A percentile compares a stretch with the other conserved stretches of the same genome.
Evolutionary conservation across 768 basidiomycete genomes (phyloP).

Genomic region (Xerocomus spinulosus): DNA sequence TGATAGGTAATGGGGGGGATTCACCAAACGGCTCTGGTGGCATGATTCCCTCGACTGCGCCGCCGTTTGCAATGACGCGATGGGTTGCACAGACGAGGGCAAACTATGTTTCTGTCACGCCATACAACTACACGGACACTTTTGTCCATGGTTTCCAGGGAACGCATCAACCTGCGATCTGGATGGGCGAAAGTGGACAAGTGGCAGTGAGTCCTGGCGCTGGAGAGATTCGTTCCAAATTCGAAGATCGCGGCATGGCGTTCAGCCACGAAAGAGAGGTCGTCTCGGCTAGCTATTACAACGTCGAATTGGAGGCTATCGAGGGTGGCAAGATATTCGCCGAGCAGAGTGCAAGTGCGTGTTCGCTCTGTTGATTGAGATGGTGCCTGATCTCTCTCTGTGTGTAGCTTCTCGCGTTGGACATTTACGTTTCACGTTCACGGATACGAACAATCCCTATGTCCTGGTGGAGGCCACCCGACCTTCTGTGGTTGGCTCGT

Average conservation of each 20-base stretch:
- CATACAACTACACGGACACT: conserved; percentile 61
- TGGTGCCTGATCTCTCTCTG: conserved; percentile 2
- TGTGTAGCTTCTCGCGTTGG: conserved; percentile 66
- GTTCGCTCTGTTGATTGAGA: not conserved
- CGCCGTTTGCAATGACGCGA: conserved; percentile 82
- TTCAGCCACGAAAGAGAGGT: conserved; percentile 53
- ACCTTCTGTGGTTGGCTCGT: conserved; percentile 53
- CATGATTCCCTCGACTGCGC: conserved; percentile 73
- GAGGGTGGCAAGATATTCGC: conserved; percentile 48
- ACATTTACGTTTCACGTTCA: conserved; percentile 68
- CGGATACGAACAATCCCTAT: conserved; percentile 43
- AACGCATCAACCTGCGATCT: conserved; percentile 82
- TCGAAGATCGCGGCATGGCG: conserved; percentile 54
- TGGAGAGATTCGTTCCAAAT: conserved; percentile 45
- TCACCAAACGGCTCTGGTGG: conserved; percentile 69
- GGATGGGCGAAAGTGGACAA: conserved; percentile 80
- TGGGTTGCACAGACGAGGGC: conserved; percentile 80
- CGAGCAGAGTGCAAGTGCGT: conserved; percentile 62
- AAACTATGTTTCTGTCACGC: conserved; percentile 70
- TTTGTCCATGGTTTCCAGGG: conserved; percentile 71
- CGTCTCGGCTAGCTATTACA: conserved; percentile 51
- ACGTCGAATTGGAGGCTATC: conserved; percentile 50
- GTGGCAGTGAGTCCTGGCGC: conserved; percentile 57
- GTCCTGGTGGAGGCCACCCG: conserved; percentile 66
- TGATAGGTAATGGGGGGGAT: conserved; percentile 72